A percentile compares a stretch with the other conserved stretches of the same genome.
phyloP scores from a whole-genome alignment of 2,329 filamentous ascomycete genomes.

The Sclerotinia nivalis region DNA sequence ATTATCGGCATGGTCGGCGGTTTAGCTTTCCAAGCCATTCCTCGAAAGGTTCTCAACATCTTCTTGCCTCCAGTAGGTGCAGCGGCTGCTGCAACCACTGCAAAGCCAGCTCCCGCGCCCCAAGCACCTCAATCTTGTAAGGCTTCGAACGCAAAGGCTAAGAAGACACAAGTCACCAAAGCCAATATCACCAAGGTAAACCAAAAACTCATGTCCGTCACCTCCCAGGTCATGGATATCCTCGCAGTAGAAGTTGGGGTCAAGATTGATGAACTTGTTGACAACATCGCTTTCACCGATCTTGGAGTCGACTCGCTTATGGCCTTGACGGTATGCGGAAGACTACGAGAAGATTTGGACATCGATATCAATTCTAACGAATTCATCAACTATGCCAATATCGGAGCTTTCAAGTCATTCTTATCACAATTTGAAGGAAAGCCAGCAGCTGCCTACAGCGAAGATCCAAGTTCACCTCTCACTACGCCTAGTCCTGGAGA shows the following conservation, averaged over 20 bases:
- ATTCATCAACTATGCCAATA: conserved; percentile 50
- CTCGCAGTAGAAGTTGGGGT: conserved; percentile 58
- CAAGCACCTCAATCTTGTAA: background rate
- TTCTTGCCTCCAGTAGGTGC: conserved; percentile 18
- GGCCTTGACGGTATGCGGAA: conserved; percentile 57
- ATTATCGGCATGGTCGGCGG: conserved; percentile 45
- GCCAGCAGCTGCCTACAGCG: conserved; percentile 21
- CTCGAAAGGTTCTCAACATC: conserved; percentile 23
- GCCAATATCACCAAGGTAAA: conserved; percentile 33
- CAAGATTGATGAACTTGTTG: conserved; percentile 48
- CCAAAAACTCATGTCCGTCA: conserved; percentile 39
- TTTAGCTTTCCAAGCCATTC: conserved; percentile 44
- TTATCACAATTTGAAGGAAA: conserved; percentile 45
- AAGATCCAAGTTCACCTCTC: conserved; percentile 20
- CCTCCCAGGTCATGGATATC: conserved; percentile 50
- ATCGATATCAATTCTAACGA: conserved; percentile 48
- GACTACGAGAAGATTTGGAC: conserved; percentile 59
- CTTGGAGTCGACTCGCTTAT: conserved; percentile 62
- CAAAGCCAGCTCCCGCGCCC: conserved; percentile 42
- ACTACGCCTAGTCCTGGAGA: conserved; percentile 15
- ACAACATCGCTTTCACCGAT: conserved; percentile 58
- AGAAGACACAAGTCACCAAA: conserved; percentile 19
- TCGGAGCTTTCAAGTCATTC: conserved; percentile 50
- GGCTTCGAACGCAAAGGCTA: conserved; percentile 8
- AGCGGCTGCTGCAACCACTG: conserved; percentile 34